Base-by-base conservation (phyloP, 345 rosid species). In the Brassica rapa region DNA sequence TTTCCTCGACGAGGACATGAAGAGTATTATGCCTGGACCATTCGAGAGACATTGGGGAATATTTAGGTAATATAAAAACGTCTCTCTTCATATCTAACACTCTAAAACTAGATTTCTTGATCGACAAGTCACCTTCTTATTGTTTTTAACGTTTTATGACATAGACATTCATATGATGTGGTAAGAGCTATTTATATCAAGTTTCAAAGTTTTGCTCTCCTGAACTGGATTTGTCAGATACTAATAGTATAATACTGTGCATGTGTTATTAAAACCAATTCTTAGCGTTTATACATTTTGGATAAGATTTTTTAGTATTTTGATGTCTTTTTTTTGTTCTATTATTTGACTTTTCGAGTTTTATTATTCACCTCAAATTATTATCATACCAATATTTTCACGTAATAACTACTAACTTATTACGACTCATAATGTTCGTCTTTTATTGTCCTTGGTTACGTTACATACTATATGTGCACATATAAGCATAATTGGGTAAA, bases 1-100 rank as follows among this genome's bases (percentile, higher is more conserved):
- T 10, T 76, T 95, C 19, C 59, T 91, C 0, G 98, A 95, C 11
- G 99, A 95, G 76, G 86, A 95, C 81, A 32, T 43, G 80, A 96
- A 96, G 78, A 93, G 96, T 73, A 74, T 89, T 21, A 76, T n/a
- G 1, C 98, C 96, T 0, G 99, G 97, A 3, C 7, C 27, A 1
- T 95, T 95, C 60, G 97, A 95, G 83, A 81, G 98, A 77, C 96
- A 91, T 51, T 95, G 99, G 97, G 99, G 98, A 15, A 86, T 95
- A 12, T 95, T 89, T 51, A 57, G 80, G 83, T 79, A 62, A 53
- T 6, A 39, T 23, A 59, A 33, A 11, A 14, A 62, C 24, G 39
- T 32, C 3, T 59, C 15, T 57, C 32, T 62, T 24, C 12, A 2
- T 55, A 8, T 70, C 60, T 53, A 4, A 5, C 19, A 51, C 21